Evolutionary conservation across 371 early-diverging fungal genomes (phyloP), one percentile per base, ranked within the genome.

Genomic region (Choanephora cucurbitarum): DNA sequence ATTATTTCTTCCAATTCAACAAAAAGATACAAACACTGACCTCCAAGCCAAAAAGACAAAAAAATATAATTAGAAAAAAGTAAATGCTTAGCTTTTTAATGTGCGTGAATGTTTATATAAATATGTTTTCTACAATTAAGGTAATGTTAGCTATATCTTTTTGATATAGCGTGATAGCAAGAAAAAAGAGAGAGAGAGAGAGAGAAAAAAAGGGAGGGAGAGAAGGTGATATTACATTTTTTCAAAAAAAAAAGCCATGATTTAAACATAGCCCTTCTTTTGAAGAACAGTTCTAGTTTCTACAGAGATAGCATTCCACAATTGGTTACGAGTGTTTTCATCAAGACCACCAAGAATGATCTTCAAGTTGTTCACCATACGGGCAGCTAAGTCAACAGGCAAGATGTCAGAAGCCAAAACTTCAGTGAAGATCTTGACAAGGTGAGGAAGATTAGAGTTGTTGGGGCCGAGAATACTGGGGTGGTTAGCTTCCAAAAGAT

Each of bases 361-460:
- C 69, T 87, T 84, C 49, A 90, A 59, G n/a, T 77, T 69, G 44
- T 71, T 75, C 0, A 81, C 84, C 75, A 90, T 83, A 40, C 84
- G 81, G 42, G 67, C 69, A n/a, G 79, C 64, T 56, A 88, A 68
- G 17, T 82, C 82, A 28, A 73, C 70, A 11, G 80, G 60, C 18
- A 92, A 72, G n/a, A 85, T 75, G 60, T 78, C 86, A 1, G 81
- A 64, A 5, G 89, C 84, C 62, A 94, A 78, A 0, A 82, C 87
- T 55, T 88, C 83, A 22, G 79, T 83, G 41, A 91, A 77, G 24
- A 91, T 80, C 63, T 72, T 82, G 41, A 85, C 86, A 56, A 92
- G 65, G 31, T 82, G 79, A 48, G 83, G 81, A 53, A 93, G 71
- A 54, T 81, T 81, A 21, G 73, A 60, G 51, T 85, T 82, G 73